phyloP scores from a whole-genome alignment of 805 yeast species.

The Zygotorulaspora danielsina region DNA sequence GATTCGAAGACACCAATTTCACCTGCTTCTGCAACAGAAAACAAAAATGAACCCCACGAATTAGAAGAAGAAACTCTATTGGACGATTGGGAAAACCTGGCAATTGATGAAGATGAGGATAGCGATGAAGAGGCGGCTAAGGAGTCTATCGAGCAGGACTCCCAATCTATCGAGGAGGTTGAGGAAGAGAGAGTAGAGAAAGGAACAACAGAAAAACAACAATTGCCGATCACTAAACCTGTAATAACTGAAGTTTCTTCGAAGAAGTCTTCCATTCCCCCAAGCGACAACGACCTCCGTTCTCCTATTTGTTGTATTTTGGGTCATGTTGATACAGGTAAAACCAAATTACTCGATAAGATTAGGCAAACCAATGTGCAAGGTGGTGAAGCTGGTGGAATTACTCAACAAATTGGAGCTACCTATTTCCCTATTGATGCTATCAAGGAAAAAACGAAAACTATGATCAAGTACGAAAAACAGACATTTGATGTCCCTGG shows the following conservation, averaged over 20 bases:
- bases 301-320: constrained; percentile 98
- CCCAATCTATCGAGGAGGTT: constrained; percentile 34
- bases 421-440: constrained; percentile 98
- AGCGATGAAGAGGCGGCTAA: constrained; percentile 19
- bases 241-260: constrained; percentile 27
- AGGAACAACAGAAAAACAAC: constrained; percentile 28
- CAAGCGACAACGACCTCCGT: constrained; percentile 60
- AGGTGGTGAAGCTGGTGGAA: constrained; percentile 99
- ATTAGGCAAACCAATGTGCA: constrained; percentile 98
- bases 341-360: constrained; percentile 93
- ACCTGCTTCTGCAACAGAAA: constrained; percentile 21
- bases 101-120: constrained; percentile 51
- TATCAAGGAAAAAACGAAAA: constrained; percentile 83
- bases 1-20: constrained; percentile 29
- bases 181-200: constrained; percentile 33
- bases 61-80: constrained; percentile 55
- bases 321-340: constrained; percentile 99
- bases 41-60: constrained; percentile 28
- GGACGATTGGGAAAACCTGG: constrained; percentile 85
- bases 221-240: constrained; percentile 13
- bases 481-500: constrained; percentile 94
- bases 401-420: constrained; percentile 99
- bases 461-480: constrained; percentile 82
- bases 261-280: constrained; percentile 29
- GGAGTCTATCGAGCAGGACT: constrained; percentile 22